Base-by-base conservation (phyloP, 192 early-diverging fungal genomes). In the Lobosporangium transversale region DNA sequence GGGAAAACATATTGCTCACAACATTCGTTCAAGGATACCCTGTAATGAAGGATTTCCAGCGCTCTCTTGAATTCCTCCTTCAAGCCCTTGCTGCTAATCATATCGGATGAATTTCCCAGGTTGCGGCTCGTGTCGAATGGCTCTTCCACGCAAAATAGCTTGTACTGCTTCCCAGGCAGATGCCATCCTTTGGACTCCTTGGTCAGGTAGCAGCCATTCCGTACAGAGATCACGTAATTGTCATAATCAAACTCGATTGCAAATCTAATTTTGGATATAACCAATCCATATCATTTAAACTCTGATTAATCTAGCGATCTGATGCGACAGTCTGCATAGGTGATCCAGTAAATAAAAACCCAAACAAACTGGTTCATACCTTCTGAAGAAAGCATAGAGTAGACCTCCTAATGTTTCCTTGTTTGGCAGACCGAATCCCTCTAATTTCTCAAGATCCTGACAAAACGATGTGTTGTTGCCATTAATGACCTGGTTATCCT, bases 181-280 rank as follows among this genome's bases (percentile, higher is more conserved):
- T 96, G 89, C 96, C 97, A 98, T 15, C 91, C 92, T 78, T 96
- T 97, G 45, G 89, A 86, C 26, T 68, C 80, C 80, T 98, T 97
- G 14, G 84, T 87, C 65, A 97, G 68, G 43, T 89, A 87, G 33
- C 87, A 78, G 3, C 96, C 97, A 32, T 91, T 86, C 30, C 95
- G 83, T 29, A 97, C 84, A 33, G 91, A 92, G 26, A 94, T 88
- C 3, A 98, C 94, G 23, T 90, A 74, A 27, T 84, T 61, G n/a
- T 87, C 84, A 64, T 96, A 97, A 66, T 95, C 87, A 73, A 95
- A 97, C 66, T 94, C 94, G 56, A 88, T 83, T 7, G 93, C 94
- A 78, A 85, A 92, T 5, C 79, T 88, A 53, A 44, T 35, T 18
- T 18, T 40, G 32, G 12, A 62, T 33, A 44, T n/a, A n/a, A n/a